These are phyloP conservation scores for Agaricus sinodeliciosus DNA, from an alignment of 768 basidiomycete species.

Conservation along the genomic window DNA sequence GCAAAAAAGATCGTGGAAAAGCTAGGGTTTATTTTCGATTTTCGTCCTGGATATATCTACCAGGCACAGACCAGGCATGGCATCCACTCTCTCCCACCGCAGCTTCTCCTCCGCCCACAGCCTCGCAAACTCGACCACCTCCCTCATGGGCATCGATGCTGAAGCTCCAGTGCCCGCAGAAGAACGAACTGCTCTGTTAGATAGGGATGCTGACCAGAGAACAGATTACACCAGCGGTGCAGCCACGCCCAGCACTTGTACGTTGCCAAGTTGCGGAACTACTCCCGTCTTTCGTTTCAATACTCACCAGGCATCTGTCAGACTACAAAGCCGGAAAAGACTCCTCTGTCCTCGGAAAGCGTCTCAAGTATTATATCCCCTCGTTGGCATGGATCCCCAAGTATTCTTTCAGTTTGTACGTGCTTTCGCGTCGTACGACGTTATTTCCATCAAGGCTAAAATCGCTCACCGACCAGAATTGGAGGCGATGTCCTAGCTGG, in stretches of 20 bases:
- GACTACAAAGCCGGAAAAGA: slow-evolving; percentile 12
- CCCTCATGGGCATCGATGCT: slow-evolving; percentile 31
- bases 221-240: slow-evolving; percentile 20
- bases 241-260: slow-evolving; percentile 16
- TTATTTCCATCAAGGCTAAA: neutral
- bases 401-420: slow-evolving; percentile 65
- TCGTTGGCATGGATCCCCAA: slow-evolving; percentile 74
- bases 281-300: neutral
- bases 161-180: slow-evolving; percentile 17
- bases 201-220: slow-evolving; percentile 17
- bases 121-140: slow-evolving; percentile 19
- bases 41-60: slow-evolving; percentile 2
- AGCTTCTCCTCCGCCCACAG: neutral
- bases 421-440: slow-evolving; percentile 11
- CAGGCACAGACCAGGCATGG: neutral
- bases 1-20: neutral
- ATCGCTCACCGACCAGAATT: slow-evolving; percentile 19
- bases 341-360: slow-evolving; percentile 33
- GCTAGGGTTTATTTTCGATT: neutral
- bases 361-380: slow-evolving; percentile 70
- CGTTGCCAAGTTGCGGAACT: neutral
- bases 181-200: slow-evolving; percentile 29
- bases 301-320: neutral
- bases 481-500: slow-evolving; percentile 74
- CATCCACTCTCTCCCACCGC: slow-evolving; percentile 1